Evolutionary conservation across 2,329 filamentous ascomycete genomes (phyloP).

Genomic region (Penicillium oxalicum): DNA sequence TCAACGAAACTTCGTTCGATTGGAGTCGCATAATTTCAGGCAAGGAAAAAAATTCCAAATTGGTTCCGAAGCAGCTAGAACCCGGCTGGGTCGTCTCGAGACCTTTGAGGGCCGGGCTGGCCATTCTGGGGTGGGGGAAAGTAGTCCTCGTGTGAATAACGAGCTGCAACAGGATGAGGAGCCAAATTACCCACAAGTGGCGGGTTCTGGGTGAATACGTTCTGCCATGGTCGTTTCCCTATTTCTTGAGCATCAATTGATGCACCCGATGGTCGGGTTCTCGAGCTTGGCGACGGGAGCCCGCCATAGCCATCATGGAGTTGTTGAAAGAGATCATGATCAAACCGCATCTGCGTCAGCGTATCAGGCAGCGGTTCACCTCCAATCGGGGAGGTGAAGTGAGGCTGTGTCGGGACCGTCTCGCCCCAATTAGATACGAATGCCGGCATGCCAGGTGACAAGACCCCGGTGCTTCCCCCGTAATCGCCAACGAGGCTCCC

Average conservation of each 20-base stretch:
- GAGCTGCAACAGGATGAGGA: slow-evolving; percentile 10
- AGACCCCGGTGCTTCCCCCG: slow-evolving; percentile 29
- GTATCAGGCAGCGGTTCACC: slow-evolving; percentile 26
- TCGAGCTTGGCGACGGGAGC: slow-evolving; percentile 27
- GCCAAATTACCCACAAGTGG: slow-evolving; percentile 7
- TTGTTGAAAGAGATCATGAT: slow-evolving; percentile 34
- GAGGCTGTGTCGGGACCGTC: slow-evolving; percentile 25
- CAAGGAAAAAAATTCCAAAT: no score
- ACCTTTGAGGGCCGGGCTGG: slow-evolving; percentile 14
- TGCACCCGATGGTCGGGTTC: slow-evolving; percentile 21
- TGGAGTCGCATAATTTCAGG: no score
- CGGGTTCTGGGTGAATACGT: slow-evolving; percentile 5
- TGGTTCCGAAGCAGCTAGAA: slow-evolving; percentile 7
- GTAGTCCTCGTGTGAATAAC: slow-evolving; percentile 17
- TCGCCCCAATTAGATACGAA: slow-evolving; percentile 32
- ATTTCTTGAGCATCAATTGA: slow-evolving; percentile 9
- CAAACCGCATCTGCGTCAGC: slow-evolving; percentile 35
- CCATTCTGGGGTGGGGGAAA: slow-evolving; percentile 13
- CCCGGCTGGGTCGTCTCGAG: slow-evolving; percentile 5
- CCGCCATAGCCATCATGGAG: slow-evolving; percentile 32
- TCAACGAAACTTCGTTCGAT: no score
- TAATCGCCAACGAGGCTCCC: slow-evolving; percentile 33
- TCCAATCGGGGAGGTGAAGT: slow-evolving; percentile 29
- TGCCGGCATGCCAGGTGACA: slow-evolving; percentile 22
- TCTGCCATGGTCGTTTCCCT: slow-evolving; percentile 15